Evolutionary conservation across 129 eudicot genomes (phyloP), one percentile per base, ranked within the genome.

Genomic region (Flaveria linearis): DNA sequence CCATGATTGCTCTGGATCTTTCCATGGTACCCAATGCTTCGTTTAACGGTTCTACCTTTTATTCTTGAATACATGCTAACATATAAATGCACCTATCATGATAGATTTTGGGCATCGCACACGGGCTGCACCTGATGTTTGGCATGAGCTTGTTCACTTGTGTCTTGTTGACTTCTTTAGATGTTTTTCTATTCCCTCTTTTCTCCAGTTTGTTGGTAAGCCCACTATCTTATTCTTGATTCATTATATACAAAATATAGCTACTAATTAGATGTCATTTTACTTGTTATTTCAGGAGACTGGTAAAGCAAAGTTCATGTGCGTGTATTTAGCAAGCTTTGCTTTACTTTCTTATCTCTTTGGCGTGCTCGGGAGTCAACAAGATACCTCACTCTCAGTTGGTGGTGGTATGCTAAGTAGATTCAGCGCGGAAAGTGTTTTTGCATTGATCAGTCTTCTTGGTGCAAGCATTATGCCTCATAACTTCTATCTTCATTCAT

Each of bases 391-490:
- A 20, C 30, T 85, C 41, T 81, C 91, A 20, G 11, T 75, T 45
- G 87, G 87, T 68, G 85, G 86, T 79, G 67, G 58, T 18, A 75
- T 73, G 78, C 76, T 81, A 79, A 73, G 68, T 17, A 84, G 81
- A 67, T 82, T 90, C 62, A 85, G 87, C 47, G 96, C 91, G 64
- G 98, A 90, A 80, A 93, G 85, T 71, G 91, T 86, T 39, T 83
- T 84, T 63, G 88, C 86, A 4, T 69, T 90, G 73, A 87, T 90
- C 85, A 81, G 93, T 85, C 91, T 93, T 71, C 97, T 93, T 65
- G 98, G 98, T 80, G 89, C 98, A 71, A 90, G 85, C 81, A 83
- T 93, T n/a, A 90, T 90, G 97, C 98, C 98, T 79, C 98, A 93
- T 87, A 90, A 90, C 68, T 87, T 93, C 69, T 93, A 88, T 82